Evolutionary conservation across 1,284 basidiomycete genomes (phyloP).

Genomic region (Heliocybe sulcata): DNA sequence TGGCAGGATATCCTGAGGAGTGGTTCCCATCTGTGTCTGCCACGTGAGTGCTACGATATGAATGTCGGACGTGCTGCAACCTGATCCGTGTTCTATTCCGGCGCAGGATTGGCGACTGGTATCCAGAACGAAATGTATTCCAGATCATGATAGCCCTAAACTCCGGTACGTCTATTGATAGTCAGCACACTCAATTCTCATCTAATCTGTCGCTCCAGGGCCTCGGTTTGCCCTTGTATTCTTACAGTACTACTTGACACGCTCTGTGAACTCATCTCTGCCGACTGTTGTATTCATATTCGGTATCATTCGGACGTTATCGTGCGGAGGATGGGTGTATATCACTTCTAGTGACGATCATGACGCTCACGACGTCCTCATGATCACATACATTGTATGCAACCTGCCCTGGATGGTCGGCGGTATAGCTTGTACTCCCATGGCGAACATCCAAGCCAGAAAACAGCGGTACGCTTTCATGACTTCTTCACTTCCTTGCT

Average conservation of each 20-base stretch:
- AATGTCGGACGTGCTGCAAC: neutral
- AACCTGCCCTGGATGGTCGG: slow-evolving; percentile 88
- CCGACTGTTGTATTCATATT: slow-evolving; percentile 51
- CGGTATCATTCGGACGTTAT: slow-evolving; percentile 73
- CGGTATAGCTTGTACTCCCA: slow-evolving; percentile 51
- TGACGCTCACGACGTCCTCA: slow-evolving; percentile 81
- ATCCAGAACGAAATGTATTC: slow-evolving; percentile 83
- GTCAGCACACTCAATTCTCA: slow-evolving; percentile 16
- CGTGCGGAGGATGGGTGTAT: slow-evolving; percentile 91
- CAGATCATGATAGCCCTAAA: slow-evolving; percentile 88
- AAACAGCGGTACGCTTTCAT: slow-evolving; percentile 40
- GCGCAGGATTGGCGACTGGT: slow-evolving; percentile 84
- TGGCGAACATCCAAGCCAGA: slow-evolving; percentile 27
- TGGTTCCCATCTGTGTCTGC: slow-evolving; percentile 94
- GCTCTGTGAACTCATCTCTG: slow-evolving; percentile 33
- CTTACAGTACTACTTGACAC: slow-evolving; percentile 64
- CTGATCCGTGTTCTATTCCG: neutral
- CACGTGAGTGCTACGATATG: slow-evolving; percentile 51
- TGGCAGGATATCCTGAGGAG: slow-evolving; percentile 83
- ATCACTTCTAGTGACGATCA: slow-evolving; percentile 81
- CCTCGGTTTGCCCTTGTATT: slow-evolving; percentile 78
- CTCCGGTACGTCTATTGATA: slow-evolving; percentile 46
- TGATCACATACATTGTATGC: slow-evolving; percentile 79
- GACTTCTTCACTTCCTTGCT: neutral
- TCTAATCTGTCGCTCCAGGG: slow-evolving; percentile 29